Evolutionary conservation across 1,284 basidiomycete genomes (phyloP).

Genomic region (Cerioporus squamosus): DNA sequence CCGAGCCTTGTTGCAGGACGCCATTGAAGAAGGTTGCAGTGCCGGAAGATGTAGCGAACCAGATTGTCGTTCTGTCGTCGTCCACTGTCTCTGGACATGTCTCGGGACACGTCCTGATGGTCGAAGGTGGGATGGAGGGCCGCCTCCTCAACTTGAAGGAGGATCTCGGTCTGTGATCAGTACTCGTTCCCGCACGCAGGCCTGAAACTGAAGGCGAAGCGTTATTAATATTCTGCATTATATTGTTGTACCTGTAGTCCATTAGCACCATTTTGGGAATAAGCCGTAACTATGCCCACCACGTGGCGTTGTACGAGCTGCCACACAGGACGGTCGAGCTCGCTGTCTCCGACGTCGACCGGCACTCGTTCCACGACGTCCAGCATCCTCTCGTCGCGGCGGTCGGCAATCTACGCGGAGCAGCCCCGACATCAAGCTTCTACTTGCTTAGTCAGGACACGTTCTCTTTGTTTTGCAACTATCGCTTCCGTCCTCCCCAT

Average conservation of each 20-base stretch:
- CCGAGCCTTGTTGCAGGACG: constrained; percentile 45
- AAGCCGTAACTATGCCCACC: constrained; percentile 17
- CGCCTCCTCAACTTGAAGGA: constrained; percentile 46
- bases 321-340: not conserved
- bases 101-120: constrained; percentile 71
- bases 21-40: constrained; percentile 74
- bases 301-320: constrained; percentile 15
- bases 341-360: constrained; percentile 11
- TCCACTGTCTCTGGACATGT: constrained; percentile 70
- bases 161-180: constrained; percentile 33
- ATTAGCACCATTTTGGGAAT: not conserved
- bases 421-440: not conserved
- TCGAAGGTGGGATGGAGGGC: constrained; percentile 83
- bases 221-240: no score
- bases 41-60: constrained; percentile 66
- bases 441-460: constrained; percentile 22
- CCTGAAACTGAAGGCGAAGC: no score
- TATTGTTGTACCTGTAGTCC: no score
- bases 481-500: not conserved
- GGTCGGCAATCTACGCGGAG: not conserved
- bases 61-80: constrained; percentile 68
- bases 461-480: constrained; percentile 19
- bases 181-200: no score
- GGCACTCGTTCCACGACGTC: constrained; percentile 9
- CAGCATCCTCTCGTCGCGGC: no score